Base-by-base conservation (phyloP, 768 basidiomycete species). In the Dentipellis fragilis region DNA sequence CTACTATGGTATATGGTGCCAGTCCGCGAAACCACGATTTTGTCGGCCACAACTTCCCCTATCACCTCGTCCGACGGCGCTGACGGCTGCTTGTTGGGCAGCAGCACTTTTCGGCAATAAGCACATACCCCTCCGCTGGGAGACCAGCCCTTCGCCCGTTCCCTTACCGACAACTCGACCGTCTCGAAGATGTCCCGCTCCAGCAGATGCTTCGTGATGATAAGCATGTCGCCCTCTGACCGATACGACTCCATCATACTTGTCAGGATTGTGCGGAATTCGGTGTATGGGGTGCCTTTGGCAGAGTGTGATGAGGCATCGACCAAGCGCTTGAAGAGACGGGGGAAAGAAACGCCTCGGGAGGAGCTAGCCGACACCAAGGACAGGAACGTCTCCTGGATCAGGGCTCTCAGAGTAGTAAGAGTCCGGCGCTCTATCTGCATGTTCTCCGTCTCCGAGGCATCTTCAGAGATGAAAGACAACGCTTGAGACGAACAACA, bases 171-270 rank as follows among this genome's bases (percentile, higher is more conserved):
- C 55, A 81, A 73, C 38, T 84, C 81, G 48, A 94, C 73, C 0
- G 79, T 78, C 54, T 84, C 80, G 60, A 89, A 93, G 49, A 95
- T 70, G 67, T 98, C 95, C 35, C 86, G 78, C 58, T 87, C 80
- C 45, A 93, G 73, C 47, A 98, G 72, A 57, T 83, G 82, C 59
- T 87, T 89, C 21, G 92, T 88, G 63, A 95, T 93, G 45, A 76
- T 70, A 22, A 98, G 73, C 77, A 94, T 82, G 61, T 97, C 94
- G 23, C 89, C 90, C 60, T 99, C 94, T 3, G 87, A 83, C 39
- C 87, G 83, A 71, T 97, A 98, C 2, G 92, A 87, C 64, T 95
- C 93, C 63, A 98, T 71, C 91, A 98, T 99, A n/a, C 91, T 88
- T 0, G 84, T 85, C 34, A 99, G 75, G 57, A 99, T 93, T 10